Evolutionary conservation across 371 early-diverging fungal genomes (phyloP), one percentile per base, ranked within the genome.

Genomic region (Lichtheimia hyalospora): DNA sequence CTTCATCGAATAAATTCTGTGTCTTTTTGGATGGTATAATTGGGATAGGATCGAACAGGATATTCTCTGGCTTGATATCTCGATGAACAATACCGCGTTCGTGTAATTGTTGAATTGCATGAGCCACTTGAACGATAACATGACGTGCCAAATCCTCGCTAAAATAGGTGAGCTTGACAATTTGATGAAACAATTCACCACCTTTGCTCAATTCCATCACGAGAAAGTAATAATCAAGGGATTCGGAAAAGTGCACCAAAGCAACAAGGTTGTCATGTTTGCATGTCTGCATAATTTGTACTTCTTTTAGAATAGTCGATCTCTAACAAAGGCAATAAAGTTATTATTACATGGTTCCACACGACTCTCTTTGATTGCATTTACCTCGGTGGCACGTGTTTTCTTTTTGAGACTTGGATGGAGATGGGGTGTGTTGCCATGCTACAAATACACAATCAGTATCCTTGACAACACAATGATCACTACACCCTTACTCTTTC

Each of bases 41-140:
- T 1, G 84, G 85, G 21, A 84, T 83, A 15, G 86, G 77, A 21
- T 83, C 81, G 58, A 83, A 88, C 8, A 93, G 69, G 50, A 95
- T 88, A 68, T 94, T 96, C 63, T 96, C 96, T 28, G 90, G 89
- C 73, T 94, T 96, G 62, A 94, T 87, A 69, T 94, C 96, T 54
- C 97, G 88, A 67, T 97, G 97, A 3, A 94, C 92, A 12, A 97
- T 88, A 46, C 93, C 93, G 54, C 91, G 90, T 43, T 86, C 86
- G 68, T 99, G 99, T 52, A 97, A 83, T 70, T 95, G 94, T 27
- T 87, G 83, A 48, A 99, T 80, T 4, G 92, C 97, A 54, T 88
- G 84, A 4, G 96, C 91, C 7, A 99, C 90, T 75, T 99, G 97
- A 21, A 81, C 75, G 61, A 94, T 92, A 48, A 95, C 89, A 66